Evolutionary conservation across 441 rosid genomes (phyloP), one percentile per base, ranked within the genome.

Genomic region (Dalechampia spathulata): DNA sequence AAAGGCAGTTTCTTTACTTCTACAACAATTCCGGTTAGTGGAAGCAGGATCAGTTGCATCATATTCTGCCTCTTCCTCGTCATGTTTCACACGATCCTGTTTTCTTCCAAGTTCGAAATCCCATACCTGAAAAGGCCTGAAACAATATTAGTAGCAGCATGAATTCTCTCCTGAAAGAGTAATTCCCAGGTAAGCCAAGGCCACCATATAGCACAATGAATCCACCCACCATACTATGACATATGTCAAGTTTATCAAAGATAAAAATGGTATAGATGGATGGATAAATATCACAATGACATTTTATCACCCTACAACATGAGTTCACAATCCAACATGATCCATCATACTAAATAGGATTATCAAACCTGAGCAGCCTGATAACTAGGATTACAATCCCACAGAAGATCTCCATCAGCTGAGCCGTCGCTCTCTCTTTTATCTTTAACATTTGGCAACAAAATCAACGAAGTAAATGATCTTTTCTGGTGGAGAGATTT

Each of bases 91-190:
- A 59, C 49, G 54, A 42, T 64, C 69, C 36, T 42, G 50, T 55
- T 59, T 46, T 45, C 28, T 62, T 55, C 68, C 73, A 48, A 60
- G 50, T 17, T 69, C 65, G 52, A 63, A 69, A 67, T 75, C 77
- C 77, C 72, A 75, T 32, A 69, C 61, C 80, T 75, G 63, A 41
- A 58, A 44, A 39, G 22, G 20, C 46, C 60, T 12, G 27, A 28
- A 30, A 30, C 11, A 38, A 48, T 28, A 46, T 28, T 39, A 0
- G 12, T n/a, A 22, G 9, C 0, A 1, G 7, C 6, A 43, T 5
- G 8, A 17, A 17, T 43, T 19, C 47, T 41, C 6, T 41, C 22
- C 4, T 5, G n/a, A 37, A 3, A 37, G 8, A 3, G 8, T 30
- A 30, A 8, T n/a, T n/a, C n/a, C n/a, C n/a, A n/a, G n/a, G n/a